These are phyloP conservation scores for Fusarium dimerum DNA, from an alignment of 2,329 filamentous ascomycete species.

Conservation along the genomic window DNA sequence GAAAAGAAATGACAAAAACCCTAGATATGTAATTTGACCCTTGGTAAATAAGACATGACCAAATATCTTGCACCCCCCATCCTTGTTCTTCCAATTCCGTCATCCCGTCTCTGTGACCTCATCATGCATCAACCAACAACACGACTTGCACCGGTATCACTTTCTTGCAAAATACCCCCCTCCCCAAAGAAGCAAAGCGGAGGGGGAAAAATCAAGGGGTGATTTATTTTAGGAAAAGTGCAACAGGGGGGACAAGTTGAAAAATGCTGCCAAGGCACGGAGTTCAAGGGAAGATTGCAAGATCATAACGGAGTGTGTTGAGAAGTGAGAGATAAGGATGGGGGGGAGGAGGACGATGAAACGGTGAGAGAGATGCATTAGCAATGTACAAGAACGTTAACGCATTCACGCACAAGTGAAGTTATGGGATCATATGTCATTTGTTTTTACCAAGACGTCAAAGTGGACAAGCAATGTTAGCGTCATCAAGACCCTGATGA, in stretches of 20 bases:
- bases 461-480: too few relatives aligned
- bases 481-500: not conserved
- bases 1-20: not conserved
- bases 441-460: too few relatives aligned
- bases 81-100: constrained; percentile 19
- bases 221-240: too few relatives aligned
- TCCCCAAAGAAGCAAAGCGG: too few relatives aligned
- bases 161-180: not conserved
- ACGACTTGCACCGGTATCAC: not conserved
- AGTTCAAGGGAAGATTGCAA: not conserved
- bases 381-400: too few relatives aligned
- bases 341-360: not conserved
- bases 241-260: not conserved
- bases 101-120: constrained; percentile 32
- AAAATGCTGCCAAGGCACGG: not conserved
- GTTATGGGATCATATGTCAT: too few relatives aligned
- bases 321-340: not conserved
- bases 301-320: not conserved
- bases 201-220: too few relatives aligned
- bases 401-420: too few relatives aligned
- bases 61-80: constrained; percentile 2
- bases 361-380: not conserved
- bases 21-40: not conserved
- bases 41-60: not conserved
- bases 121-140: constrained; percentile 24